phyloP scores from a whole-genome alignment of 306 rosid genomes.

The Arachis hypogaea region DNA sequence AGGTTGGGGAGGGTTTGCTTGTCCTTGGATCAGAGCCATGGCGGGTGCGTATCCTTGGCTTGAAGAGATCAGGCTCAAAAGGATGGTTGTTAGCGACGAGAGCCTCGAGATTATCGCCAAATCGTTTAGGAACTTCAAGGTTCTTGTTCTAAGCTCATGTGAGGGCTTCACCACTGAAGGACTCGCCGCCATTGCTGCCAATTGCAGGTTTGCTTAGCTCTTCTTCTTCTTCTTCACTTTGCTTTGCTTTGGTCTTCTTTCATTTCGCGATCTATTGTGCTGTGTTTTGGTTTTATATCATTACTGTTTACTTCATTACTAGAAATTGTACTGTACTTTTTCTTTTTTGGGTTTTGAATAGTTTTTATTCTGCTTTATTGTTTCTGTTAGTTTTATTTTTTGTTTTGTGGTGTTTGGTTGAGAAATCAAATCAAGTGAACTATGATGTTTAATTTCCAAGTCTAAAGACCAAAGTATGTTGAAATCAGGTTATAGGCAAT shows the following conservation, averaged over 20 bases:
- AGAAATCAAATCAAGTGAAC: background rate
- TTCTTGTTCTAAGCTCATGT: slow-evolving; percentile 77
- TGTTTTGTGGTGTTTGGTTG: background rate
- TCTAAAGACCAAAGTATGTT: no score
- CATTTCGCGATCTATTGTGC: background rate
- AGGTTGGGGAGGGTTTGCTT: slow-evolving; percentile 87
- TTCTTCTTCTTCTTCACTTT: background rate
- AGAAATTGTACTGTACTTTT: no score
- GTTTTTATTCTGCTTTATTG: background rate
- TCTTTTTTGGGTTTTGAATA: background rate
- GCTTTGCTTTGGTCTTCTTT: background rate
- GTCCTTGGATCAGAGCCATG: slow-evolving; percentile 89
- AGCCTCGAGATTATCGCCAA: slow-evolving; percentile 76
- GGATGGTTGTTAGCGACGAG: slow-evolving; percentile 89
- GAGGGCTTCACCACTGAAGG: slow-evolving; percentile 93
- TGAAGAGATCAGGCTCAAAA: slow-evolving; percentile 92
- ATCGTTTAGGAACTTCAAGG: slow-evolving; percentile 76
- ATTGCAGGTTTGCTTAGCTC: slow-evolving; percentile 67
- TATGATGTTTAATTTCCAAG: background rate
- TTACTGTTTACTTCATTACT: no score
- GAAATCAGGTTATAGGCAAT: background rate
- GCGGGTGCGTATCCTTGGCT: slow-evolving; percentile 69
- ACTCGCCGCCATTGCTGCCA: slow-evolving; percentile 90
- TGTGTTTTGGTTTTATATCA: background rate
- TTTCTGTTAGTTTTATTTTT: background rate